These are phyloP conservation scores for Cryptococcus sp. DNA, from an alignment of 1,284 basidiomycete species.

Conservation along the genomic window DNA sequence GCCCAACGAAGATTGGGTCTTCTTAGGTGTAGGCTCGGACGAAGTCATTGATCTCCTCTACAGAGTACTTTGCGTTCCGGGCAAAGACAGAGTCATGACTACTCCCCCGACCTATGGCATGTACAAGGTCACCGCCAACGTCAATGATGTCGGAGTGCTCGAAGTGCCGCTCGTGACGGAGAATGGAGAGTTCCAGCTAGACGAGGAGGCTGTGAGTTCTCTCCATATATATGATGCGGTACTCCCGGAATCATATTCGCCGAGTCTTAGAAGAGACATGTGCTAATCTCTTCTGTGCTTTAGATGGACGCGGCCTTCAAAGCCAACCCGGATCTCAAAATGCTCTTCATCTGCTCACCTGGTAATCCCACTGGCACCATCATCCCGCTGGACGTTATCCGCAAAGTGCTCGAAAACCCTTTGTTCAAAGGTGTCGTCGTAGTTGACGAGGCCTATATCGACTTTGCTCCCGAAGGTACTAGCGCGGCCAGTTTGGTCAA, in stretches of 20 bases:
- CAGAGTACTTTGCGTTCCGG: constrained; percentile 82
- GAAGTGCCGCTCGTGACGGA: constrained; percentile 76
- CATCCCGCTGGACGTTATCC: constrained; percentile 71
- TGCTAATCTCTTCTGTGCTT: not conserved
- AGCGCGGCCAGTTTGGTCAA: constrained; percentile 70
- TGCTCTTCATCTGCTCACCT: constrained; percentile 94
- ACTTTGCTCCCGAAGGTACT: constrained; percentile 70
- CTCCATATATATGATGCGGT: too few species aligned
- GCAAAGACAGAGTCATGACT: constrained; percentile 74
- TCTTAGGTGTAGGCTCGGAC: constrained; percentile 95
- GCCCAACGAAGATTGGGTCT: constrained; percentile 70
- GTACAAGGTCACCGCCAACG: constrained; percentile 92
- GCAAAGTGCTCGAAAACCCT: constrained; percentile 73
- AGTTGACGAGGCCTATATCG: constrained; percentile 97
- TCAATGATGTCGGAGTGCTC: constrained; percentile 88
- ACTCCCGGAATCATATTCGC: too few species aligned
- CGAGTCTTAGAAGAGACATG: too few species aligned
- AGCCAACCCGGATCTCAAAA: constrained; percentile 74
- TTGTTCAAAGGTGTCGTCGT: constrained; percentile 87
- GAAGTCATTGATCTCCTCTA: constrained; percentile 96
- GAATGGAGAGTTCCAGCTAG: constrained; percentile 73
- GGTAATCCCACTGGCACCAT: constrained; percentile 95
- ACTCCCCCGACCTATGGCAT: constrained; percentile 98
- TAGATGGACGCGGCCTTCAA: constrained; percentile 72
- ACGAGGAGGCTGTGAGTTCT: constrained; percentile 68